These are phyloP conservation scores for Xerocomellus intermedius DNA, from an alignment of 768 basidiomycete genomes.

Conservation along the genomic window DNA sequence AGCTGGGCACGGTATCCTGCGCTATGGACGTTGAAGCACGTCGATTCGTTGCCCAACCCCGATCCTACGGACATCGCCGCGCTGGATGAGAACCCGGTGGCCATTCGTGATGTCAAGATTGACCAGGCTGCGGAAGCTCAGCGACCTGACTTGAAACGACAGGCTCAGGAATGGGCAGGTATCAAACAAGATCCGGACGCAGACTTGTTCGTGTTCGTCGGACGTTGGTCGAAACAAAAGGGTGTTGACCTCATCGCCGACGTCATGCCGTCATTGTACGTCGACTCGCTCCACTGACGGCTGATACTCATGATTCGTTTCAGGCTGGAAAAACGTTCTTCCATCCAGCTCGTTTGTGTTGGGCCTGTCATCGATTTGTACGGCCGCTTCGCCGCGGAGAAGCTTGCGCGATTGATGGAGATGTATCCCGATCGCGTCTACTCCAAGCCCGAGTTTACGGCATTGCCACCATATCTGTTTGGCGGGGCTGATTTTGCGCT, in stretches of 20 bases:
- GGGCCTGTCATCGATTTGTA: conserved; percentile 96
- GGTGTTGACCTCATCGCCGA: conserved; percentile 97
- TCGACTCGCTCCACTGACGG: conserved; percentile 6
- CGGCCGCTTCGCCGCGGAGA: conserved; percentile 93
- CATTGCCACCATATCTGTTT: conserved; percentile 89
- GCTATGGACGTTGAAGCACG: conserved; percentile 92
- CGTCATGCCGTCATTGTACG: conserved; percentile 86
- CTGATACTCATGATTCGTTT: neutral
- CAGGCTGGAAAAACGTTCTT: conserved; percentile 82
- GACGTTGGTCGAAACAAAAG: conserved; percentile 98
- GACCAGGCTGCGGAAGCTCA: conserved; percentile 84
- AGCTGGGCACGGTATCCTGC: conserved; percentile 97
- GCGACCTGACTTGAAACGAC: conserved; percentile 86
- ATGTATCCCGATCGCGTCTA: conserved; percentile 91
- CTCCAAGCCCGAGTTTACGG: conserved; percentile 97
- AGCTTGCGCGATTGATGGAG: conserved; percentile 90
- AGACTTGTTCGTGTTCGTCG: conserved; percentile 93
- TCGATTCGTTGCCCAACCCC: conserved; percentile 93
- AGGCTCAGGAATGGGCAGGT: conserved; percentile 94
- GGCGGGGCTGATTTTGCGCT: conserved; percentile 94
- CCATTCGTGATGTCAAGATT: conserved; percentile 69
- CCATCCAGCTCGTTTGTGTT: conserved; percentile 84
- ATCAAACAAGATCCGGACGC: conserved; percentile 89
- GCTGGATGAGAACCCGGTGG: conserved; percentile 73
- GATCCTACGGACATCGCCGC: conserved; percentile 95